Conservation (phyloP, 257 asterid genomes). For the Cordia subcordata region DNA sequence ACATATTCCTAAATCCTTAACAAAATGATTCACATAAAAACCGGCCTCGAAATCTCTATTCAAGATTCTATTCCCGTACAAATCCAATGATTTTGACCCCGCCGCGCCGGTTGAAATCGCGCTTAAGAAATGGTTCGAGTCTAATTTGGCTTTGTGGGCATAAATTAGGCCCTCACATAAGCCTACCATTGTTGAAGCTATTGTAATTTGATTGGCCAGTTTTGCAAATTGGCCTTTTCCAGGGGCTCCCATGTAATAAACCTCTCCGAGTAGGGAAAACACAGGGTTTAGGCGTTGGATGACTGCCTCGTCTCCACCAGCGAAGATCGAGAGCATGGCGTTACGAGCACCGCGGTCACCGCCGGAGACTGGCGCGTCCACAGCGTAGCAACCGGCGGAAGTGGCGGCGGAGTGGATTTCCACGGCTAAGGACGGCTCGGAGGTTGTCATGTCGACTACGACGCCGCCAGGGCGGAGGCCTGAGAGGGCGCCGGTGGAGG, state of each 20-base stretch:
- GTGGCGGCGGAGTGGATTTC: slow-evolving; percentile 69
- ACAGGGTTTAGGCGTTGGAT: slow-evolving; percentile 51
- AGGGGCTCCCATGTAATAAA: slow-evolving; percentile 82
- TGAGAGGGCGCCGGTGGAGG: slow-evolving; percentile 62
- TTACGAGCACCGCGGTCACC: slow-evolving; percentile 86
- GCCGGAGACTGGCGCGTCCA: slow-evolving; percentile 92
- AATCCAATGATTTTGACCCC: slow-evolving; percentile 80
- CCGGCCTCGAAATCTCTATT: slow-evolving; percentile 82
- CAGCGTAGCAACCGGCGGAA: slow-evolving; percentile 47
- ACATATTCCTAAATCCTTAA: slow-evolving; percentile 92
- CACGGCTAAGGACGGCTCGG: slow-evolving; percentile 81
- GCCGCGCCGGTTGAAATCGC: slow-evolving; percentile 92
- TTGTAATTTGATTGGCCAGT: slow-evolving; percentile 71
- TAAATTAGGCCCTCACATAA: slow-evolving; percentile 74
- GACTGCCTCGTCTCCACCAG: slow-evolving; percentile 68
- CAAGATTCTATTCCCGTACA: slow-evolving; percentile 71
- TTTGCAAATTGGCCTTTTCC: slow-evolving; percentile 92
- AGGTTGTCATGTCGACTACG: slow-evolving; percentile 83
- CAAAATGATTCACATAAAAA: slow-evolving; percentile 89
- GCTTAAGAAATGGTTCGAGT: slow-evolving; percentile 35
- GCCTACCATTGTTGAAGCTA: slow-evolving; percentile 83
- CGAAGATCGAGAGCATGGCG: slow-evolving; percentile 75
- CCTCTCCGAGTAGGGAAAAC: slow-evolving; percentile 52
- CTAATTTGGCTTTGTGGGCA: slow-evolving; percentile 80
- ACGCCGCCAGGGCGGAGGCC: slow-evolving; percentile 67